Evolutionary conservation across 2,329 filamentous ascomycete genomes (phyloP).

Genomic region (Fusarium sp.): DNA sequence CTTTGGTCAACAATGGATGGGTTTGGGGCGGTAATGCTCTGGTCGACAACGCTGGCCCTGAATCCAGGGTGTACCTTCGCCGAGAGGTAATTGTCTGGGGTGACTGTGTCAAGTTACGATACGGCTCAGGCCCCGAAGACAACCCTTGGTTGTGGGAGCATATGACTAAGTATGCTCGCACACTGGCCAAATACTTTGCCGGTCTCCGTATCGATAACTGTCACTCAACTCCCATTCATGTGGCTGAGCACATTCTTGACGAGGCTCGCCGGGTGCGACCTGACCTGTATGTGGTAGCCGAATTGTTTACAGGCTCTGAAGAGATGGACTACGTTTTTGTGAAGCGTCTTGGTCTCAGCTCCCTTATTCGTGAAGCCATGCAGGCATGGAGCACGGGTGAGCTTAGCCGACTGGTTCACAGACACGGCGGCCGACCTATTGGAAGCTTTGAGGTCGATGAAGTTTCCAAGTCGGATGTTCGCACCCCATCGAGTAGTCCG

Average conservation of each 20-base stretch:
- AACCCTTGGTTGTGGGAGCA: conserved; percentile 95
- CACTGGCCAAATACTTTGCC: conserved; percentile 94
- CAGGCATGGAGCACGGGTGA: conserved; percentile 97
- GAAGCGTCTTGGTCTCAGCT: conserved; percentile 88
- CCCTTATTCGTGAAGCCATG: conserved; percentile 96
- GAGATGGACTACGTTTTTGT: conserved; percentile 97
- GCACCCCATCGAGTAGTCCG: conserved; percentile 46
- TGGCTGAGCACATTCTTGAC: conserved; percentile 94
- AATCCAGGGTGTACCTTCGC: conserved; percentile 92
- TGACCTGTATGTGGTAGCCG: conserved; percentile 90
- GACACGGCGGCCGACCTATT: conserved; percentile 91
- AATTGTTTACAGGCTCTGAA: conserved; percentile 95
- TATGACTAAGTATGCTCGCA: conserved; percentile 91
- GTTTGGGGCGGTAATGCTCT: conserved; percentile 98
- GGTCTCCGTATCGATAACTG: conserved; percentile 98
- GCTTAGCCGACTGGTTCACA: conserved; percentile 90
- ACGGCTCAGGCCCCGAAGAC: conserved; percentile 81
- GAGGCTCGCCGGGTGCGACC: conserved; percentile 89
- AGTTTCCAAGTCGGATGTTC: conserved; percentile 69
- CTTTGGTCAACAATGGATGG: conserved; percentile 96
- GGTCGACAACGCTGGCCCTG: conserved; percentile 89
- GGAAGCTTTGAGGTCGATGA: conserved; percentile 98
- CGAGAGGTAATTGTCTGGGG: conserved; percentile 98
- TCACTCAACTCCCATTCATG: conserved; percentile 93
- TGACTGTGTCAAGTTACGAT: conserved; percentile 96